A percentile compares a stretch with the other conserved stretches of the same genome.
phyloP scores from a whole-genome alignment of 2,329 filamentous ascomycete genomes.

The Leptoxyphium fumago region DNA sequence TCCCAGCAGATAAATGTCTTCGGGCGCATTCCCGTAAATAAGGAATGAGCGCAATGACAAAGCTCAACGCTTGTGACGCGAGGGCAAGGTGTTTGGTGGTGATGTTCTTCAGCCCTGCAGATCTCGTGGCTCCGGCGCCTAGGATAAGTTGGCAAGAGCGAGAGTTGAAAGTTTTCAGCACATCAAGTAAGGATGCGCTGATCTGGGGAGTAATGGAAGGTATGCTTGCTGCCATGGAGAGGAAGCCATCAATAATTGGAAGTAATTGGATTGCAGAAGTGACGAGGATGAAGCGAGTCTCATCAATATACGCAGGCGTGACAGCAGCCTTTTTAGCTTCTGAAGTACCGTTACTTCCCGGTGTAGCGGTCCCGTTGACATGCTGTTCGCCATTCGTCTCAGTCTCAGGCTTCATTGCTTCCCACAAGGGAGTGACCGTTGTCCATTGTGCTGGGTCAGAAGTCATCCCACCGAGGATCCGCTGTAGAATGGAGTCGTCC shows the following conservation, averaged over 20 bases:
- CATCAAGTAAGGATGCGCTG: conserved; percentile 63
- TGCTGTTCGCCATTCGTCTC: conserved; percentile 18
- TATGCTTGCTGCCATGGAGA: conserved; percentile 70
- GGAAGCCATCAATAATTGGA: conserved; percentile 64
- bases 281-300: conserved; percentile 73
- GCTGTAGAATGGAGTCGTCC: conserved; percentile 44
- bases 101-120: conserved; percentile 87
- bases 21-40: conserved; percentile 86
- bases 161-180: conserved; percentile 87
- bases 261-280: conserved; percentile 71
- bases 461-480: conserved; percentile 55
- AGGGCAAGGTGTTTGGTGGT: conserved; percentile 89
- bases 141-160: conserved; percentile 92
- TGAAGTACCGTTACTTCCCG: conserved; percentile 11
- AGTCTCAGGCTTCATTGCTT: conserved; percentile 18
- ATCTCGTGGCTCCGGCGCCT: conserved; percentile 77
- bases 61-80: conserved; percentile 75
- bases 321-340: conserved; percentile 1
- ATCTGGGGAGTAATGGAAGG: conserved; percentile 82
- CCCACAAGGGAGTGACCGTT: conserved; percentile 37
- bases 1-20: conserved; percentile 43
- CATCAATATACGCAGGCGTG: conserved; percentile 33
- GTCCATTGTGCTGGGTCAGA: conserved; percentile 55
- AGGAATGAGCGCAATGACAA: conserved; percentile 74
- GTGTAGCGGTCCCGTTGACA: conserved; percentile 16